Evolutionary conservation across 2,329 filamentous ascomycete genomes (phyloP).

Genomic region (Ceratocystis alfenasii): DNA sequence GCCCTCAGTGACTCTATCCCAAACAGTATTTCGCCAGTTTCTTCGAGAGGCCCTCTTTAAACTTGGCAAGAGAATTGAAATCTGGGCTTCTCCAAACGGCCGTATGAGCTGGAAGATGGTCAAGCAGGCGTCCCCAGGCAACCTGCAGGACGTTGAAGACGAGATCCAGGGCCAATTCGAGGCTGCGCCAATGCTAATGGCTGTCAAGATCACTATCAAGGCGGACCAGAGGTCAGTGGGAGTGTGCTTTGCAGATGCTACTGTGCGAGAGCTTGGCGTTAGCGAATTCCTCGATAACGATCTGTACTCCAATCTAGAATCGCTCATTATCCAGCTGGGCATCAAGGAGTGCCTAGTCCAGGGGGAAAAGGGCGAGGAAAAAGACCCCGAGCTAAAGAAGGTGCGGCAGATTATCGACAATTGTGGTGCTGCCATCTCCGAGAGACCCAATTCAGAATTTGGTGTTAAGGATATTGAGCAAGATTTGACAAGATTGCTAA

Average conservation of each 20-base stretch:
- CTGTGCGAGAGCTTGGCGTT: slow-evolving; percentile 85
- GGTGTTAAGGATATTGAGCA: slow-evolving; percentile 88
- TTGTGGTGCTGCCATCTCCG: slow-evolving; percentile 80
- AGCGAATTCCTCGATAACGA: slow-evolving; percentile 99
- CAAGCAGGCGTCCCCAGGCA: slow-evolving; percentile 90
- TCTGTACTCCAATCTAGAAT: slow-evolving; percentile 94
- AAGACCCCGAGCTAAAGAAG: slow-evolving; percentile 74
- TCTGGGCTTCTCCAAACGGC: slow-evolving; percentile 64
- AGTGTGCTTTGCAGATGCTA: slow-evolving; percentile 95
- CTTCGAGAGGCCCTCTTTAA: slow-evolving; percentile 87
- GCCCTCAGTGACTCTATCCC: slow-evolving; percentile 86
- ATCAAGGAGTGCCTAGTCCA: slow-evolving; percentile 90
- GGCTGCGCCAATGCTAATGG: slow-evolving; percentile 83
- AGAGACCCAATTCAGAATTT: slow-evolving; percentile 66
- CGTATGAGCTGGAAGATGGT: slow-evolving; percentile 84
- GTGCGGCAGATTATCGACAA: slow-evolving; percentile 79
- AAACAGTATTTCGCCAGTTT: slow-evolving; percentile 91
- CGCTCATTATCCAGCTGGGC: slow-evolving; percentile 86
- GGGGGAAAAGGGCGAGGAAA: slow-evolving; percentile 69
- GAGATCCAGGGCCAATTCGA: slow-evolving; percentile 80
- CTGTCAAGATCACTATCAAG: slow-evolving; percentile 85
- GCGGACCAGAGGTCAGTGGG: slow-evolving; percentile 77
- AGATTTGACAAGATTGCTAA: slow-evolving; percentile 74
- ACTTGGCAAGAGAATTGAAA: slow-evolving; percentile 79
- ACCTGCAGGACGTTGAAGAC: slow-evolving; percentile 92